Base-by-base conservation (phyloP, 805 yeast genomes). In the Yarrowia porcina region DNA sequence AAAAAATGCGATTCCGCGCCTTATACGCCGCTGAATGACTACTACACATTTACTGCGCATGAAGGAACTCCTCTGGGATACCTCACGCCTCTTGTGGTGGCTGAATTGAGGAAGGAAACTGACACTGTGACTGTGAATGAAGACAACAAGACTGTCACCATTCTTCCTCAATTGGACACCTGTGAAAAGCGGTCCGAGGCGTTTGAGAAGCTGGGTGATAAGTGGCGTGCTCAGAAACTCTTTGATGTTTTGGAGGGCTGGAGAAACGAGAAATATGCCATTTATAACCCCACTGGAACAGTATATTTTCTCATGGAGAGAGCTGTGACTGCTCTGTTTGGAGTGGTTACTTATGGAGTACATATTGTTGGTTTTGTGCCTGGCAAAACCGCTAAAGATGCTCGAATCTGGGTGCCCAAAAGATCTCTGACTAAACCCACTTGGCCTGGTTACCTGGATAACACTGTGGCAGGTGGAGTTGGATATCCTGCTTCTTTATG, bases 401-500 rank as follows among this genome's bases (percentile, higher is more conserved):
- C 67, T 61, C 64, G 64, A 23, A 57, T 77, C 18, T 94, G 98
- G 98, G 80, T 93, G 10, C 97, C 99, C 0, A 77, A 90, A 65
- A 77, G 99, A 67, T 81, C 97, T 0, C 72, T 77, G 5, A 80
- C 84, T 1, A 94, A 94, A 72, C 87, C 87, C 17, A 94, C 99
- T 0, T 93, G 83, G 76, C 98, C 99, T 0, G 88, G 89, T 0
- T 87, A 84, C 88, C 80, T 92, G 38, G 99, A 94, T 72, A 93
- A 92, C 72, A 90, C 96, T 0, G 89, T 94, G 7, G 99, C 97
- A 0, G 99, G 99, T 1, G 99, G 99, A 0, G 70, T 94, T 4
- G 97, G 96, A 0, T 80, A 86, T 72, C 97, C 96, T 0, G 78
- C 83, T 67, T 90, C 91, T 0, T 76, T 85, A 2, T 75, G 78